These are phyloP conservation scores for Solanum clarkiae DNA, from an alignment of 257 asterid genomes.

Conservation along the genomic window DNA sequence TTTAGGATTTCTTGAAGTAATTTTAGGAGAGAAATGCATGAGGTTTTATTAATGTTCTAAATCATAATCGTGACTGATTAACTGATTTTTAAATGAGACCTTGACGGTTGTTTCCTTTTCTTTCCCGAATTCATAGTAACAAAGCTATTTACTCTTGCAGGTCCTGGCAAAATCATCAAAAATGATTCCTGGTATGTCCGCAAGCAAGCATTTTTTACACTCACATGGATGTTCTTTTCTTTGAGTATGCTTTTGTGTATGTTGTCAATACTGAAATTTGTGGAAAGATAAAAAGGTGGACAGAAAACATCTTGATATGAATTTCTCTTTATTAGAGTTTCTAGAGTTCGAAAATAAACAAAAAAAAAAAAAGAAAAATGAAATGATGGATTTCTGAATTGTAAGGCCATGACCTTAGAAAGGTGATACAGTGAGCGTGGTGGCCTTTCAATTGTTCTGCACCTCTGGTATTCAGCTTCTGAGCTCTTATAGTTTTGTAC, in stretches of 20 bases:
- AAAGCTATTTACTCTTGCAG: conserved; percentile 23
- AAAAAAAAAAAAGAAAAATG: background rate
- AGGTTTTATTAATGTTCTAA: background rate
- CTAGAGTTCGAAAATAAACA: background rate
- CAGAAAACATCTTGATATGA: background rate
- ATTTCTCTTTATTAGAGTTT: background rate
- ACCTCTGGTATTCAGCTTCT: background rate
- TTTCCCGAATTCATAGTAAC: conserved; percentile 8
- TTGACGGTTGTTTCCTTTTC: background rate
- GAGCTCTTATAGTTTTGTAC: background rate
- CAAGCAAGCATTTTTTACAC: background rate
- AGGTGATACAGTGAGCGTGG: background rate
- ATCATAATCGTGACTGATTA: background rate
- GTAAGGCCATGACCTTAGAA: background rate
- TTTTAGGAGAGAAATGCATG: background rate
- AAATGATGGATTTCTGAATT: background rate
- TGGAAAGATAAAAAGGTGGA: background rate
- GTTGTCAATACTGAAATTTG: background rate
- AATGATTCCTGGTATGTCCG: conserved; percentile 73
- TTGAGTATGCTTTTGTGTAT: background rate
- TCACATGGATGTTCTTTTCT: background rate
- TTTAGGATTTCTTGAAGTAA: background rate
- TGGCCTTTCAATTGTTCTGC: background rate
- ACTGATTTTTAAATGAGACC: background rate
- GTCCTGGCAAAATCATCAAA: conserved; percentile 87